Conservation (phyloP, 1,139 yeast species). For the Tardiomyces blankii region DNA sequence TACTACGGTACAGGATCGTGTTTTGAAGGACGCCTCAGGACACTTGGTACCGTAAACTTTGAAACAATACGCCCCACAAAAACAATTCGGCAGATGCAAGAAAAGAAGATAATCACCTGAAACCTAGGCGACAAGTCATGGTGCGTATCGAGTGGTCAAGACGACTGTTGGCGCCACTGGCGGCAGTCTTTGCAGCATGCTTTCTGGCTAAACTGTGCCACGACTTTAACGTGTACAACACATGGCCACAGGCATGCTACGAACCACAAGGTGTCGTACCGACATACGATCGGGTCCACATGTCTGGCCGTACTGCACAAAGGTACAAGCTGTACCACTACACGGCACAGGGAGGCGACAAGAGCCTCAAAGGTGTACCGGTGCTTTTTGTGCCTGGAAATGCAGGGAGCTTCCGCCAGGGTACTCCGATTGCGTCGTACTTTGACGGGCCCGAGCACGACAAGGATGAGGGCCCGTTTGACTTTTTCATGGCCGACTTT, state of each 20-base stretch:
- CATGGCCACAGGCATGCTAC: not conserved
- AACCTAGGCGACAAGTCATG: no score
- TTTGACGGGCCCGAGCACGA: conserved; percentile 47
- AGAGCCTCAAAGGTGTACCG: conserved; percentile 55
- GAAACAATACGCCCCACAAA: no score
- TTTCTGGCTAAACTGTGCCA: not conserved
- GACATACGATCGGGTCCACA: not conserved
- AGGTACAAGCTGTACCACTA: conserved; percentile 76
- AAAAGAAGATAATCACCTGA: no score
- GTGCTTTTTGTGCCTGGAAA: conserved; percentile 93
- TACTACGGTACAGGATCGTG: no score
- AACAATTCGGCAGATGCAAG: no score
- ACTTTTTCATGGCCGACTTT: conserved; percentile 84
- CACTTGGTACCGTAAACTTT: no score
- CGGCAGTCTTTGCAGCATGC: not conserved
- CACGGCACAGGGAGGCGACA: conserved; percentile 42
- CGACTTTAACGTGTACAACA: not conserved
- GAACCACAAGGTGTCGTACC: not conserved
- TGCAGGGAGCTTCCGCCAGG: conserved; percentile 91
- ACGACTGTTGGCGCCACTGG: not conserved
- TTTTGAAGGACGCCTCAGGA: no score
- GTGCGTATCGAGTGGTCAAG: no score
- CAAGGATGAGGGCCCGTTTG: conserved; percentile 25
- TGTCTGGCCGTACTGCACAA: conserved; percentile 42
- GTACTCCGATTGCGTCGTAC: conserved; percentile 74